Evolutionary conservation across 2,329 filamentous ascomycete species (phyloP).

Genomic region (Alternaria sp.): DNA sequence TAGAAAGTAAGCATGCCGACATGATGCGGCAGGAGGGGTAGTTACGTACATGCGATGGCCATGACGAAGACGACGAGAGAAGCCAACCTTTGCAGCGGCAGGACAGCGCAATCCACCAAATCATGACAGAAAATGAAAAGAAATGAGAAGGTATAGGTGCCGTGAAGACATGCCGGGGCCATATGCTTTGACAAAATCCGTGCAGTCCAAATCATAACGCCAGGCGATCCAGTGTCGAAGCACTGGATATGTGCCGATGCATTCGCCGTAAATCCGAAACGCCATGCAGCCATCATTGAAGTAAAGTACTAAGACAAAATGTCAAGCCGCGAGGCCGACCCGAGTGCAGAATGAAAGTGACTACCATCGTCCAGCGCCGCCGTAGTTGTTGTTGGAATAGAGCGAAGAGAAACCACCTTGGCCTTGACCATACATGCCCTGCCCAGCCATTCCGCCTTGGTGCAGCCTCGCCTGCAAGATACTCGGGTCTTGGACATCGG

Average conservation of each 20-base stretch:
- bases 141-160: conserved; percentile 41
- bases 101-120: conserved; percentile 43
- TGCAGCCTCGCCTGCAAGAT: conserved; percentile 98
- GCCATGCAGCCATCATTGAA: conserved; percentile 46
- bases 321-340: conserved; percentile 32
- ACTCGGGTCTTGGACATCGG: conserved; percentile 99
- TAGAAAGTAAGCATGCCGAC: conserved; percentile 51
- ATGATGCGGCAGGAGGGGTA: conserved; percentile 48
- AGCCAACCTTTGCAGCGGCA: conserved; percentile 42
- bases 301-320: conserved; percentile 41
- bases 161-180: conserved; percentile 41
- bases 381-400: conserved; percentile 69
- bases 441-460: conserved; percentile 80
- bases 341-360: conserved; percentile 41
- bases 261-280: conserved; percentile 45
- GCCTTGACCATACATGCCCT: conserved; percentile 86
- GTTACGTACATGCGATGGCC: conserved; percentile 54
- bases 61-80: conserved; percentile 56
- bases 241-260: conserved; percentile 47
- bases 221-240: conserved; percentile 43
- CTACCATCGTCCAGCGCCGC: conserved; percentile 49
- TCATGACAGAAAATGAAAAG: conserved; percentile 29
- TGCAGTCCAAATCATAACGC: conserved; percentile 44
- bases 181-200: conserved; percentile 32
- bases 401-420: conserved; percentile 93